Base-by-base conservation (phyloP, 352 stramenopile species). In the Phytopythium oedochilum region DNA sequence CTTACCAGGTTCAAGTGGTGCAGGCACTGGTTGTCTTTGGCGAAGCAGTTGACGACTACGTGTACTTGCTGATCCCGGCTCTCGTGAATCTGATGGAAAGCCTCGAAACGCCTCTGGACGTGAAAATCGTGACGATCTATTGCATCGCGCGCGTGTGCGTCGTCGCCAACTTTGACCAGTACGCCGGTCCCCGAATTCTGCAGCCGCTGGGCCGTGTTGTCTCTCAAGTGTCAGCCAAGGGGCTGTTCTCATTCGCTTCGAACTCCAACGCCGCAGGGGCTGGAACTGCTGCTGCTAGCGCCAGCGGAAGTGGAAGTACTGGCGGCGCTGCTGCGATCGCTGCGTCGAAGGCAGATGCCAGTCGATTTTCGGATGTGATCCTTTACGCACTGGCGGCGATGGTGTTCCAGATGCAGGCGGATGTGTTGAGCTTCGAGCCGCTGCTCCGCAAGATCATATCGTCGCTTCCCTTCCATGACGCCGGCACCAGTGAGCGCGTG, bases 31-130 rank as follows among this genome's bases (percentile, higher is more conserved):
- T 96, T 54, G 86, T 97, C 34, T 96, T 98, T 31, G 83, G 90
- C 6, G 78, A 92, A 44, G 87, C 96, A 0, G 83, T 99, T 5
- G 82, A 93, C 17, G 92, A 98, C 45, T 97, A 98, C 64, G 80
- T 98, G 12, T 97, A 98, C 66, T 65, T 99, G 57, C 55, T 99
- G 14, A 69, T 99, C 5, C 95, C 96, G 39, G 88, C 91, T 5
- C 70, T 99, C 8, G 73, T 98, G 39, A 94, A 96, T 34, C 70
- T 99, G 10, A 86, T 94, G 59, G 95, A 98, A 59, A 90, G 83
- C 53, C 60, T 97, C 14, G 86, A 98, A 14, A 96, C 85, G 23
- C 64, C 87, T 0, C 61, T 88, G 46, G 71, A 90, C 39, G 86
- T 92, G 20, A 85, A 94, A 55, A 82, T 88, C 28, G 86, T 77